Base-by-base conservation (phyloP, 371 early-diverging fungal genomes). In the Phascolomyces articulosus region DNA sequence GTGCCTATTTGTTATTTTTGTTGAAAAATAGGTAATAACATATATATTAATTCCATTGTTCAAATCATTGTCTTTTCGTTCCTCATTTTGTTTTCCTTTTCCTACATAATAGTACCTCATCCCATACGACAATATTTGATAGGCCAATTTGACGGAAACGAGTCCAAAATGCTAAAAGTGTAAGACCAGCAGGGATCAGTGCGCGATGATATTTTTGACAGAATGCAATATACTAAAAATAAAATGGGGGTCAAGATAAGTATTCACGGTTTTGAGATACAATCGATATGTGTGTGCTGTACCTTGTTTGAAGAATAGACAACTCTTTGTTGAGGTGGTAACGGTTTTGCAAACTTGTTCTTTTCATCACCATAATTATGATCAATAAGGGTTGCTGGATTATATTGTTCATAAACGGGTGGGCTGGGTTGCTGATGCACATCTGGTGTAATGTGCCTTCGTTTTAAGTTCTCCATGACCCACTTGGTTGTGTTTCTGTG, bases 121-220 rank as follows among this genome's bases (percentile, higher is more conserved):
- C 92, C 94, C 93, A 94, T 18, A 96, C 92, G 47, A 96, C 96
- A 62, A 77, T 74, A 65, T 90, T 77, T 18, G 94, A 81, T 49
- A 82, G 75, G 21, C 88, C 83, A 69, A 96, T 95, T 60, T 85
- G 83, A 75, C 92, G 91, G 65, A 94, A 88, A 40, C 96, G 87
- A 47, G 97, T 96, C 75, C 87, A 82, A 60, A 91, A 84, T 0
- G 93, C 80, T 7, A 92, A 61, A 0, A 88, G 18, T 0, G 90
- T 93, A 59, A 93, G 73, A 20, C 79, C 24, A n/a, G 68, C 55
- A 2, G 88, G 84, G 31, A 86, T 85, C 28, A 88, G 61, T 6
- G 81, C 55, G 21, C 78, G 78, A 26, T 85, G 76, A 64, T 90
- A 74, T 60, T 77, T 49, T 63, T 85, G 82, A 26, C 75, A 80